Percentiles rank a stretch among this genome's conserved stretches.
phyloP scores from a whole-genome alignment of 352 stramenopile genomes.

The Thraustochytrium sp. region DNA sequence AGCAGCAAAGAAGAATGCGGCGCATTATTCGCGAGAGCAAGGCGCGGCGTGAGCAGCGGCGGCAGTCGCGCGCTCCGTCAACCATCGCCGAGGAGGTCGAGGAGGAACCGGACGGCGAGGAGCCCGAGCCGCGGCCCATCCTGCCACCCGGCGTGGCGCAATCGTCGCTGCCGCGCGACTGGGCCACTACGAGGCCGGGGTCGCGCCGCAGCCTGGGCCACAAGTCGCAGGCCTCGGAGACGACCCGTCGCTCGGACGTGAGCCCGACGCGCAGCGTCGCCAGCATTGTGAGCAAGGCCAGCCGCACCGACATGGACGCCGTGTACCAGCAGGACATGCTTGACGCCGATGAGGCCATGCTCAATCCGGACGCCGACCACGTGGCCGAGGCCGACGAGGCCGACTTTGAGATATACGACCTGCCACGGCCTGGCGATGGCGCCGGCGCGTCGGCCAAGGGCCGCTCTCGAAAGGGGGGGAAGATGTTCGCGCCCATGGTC shows the following conservation, averaged over 20 bases:
- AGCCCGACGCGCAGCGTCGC: not conserved
- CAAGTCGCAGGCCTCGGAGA: not conserved
- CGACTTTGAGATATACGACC: slow-evolving; percentile 1
- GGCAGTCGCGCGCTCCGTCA: too few species aligned
- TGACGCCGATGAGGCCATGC: not conserved
- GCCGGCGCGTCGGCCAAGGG: not conserved
- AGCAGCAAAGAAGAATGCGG: too few species aligned
- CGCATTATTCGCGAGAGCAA: too few species aligned
- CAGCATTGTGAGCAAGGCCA: not conserved
- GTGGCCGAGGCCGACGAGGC: not conserved
- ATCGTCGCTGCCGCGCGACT: not conserved
- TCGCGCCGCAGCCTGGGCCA: not conserved
- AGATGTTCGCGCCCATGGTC: not conserved
- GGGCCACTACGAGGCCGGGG: not conserved
- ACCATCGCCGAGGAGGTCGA: too few species aligned
- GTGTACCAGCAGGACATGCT: not conserved
- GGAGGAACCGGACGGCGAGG: not conserved
- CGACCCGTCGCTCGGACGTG: not conserved
- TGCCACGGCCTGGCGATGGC: not conserved
- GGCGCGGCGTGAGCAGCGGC: too few species aligned
- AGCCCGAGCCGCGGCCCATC: not conserved
- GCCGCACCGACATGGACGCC: not conserved
- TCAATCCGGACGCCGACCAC: not conserved
- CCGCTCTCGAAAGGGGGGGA: not conserved
- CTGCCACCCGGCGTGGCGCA: not conserved